These are phyloP conservation scores for Hypocrella siamensis DNA, from an alignment of 2,329 filamentous ascomycete genomes.

Conservation along the genomic window DNA sequence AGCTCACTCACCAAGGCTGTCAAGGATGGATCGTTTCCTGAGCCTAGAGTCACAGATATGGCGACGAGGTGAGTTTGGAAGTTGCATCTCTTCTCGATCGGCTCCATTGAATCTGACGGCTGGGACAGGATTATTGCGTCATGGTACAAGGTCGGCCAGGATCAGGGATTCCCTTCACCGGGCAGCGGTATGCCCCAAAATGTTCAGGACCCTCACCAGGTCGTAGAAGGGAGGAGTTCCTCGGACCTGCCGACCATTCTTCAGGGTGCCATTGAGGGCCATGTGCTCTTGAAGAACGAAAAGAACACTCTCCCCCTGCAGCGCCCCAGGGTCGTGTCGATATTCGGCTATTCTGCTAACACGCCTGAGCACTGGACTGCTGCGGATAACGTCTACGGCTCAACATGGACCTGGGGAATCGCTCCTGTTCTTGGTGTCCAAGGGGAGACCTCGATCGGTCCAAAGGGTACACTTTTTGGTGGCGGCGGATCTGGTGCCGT, in stretches of 20 bases:
- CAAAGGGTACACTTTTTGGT: neutral
- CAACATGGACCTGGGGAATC: neutral
- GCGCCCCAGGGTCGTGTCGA: constrained; percentile 31
- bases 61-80: constrained; percentile 20
- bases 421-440: neutral
- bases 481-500: constrained; percentile 23
- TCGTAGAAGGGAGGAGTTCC: constrained; percentile 38
- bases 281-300: constrained; percentile 48
- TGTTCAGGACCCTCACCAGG: constrained; percentile 30
- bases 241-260: constrained; percentile 24
- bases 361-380: constrained; percentile 22
- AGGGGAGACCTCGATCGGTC: too few relatives aligned
- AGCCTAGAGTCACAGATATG: constrained; percentile 45
- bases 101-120: too few relatives aligned
- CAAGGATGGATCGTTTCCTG: constrained; percentile 40
- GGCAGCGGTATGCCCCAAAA: constrained; percentile 35
- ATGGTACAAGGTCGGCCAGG: constrained; percentile 41
- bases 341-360: constrained; percentile 47
- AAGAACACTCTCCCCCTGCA: constrained; percentile 38
- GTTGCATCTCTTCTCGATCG: neutral
- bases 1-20: neutral
- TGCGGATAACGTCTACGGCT: constrained; percentile 16
- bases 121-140: constrained; percentile 27
- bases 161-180: constrained; percentile 26
- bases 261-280: constrained; percentile 44